Evolutionary conservation across 345 rosid species (phyloP).

Genomic region (Arabidopsis suecica): DNA sequence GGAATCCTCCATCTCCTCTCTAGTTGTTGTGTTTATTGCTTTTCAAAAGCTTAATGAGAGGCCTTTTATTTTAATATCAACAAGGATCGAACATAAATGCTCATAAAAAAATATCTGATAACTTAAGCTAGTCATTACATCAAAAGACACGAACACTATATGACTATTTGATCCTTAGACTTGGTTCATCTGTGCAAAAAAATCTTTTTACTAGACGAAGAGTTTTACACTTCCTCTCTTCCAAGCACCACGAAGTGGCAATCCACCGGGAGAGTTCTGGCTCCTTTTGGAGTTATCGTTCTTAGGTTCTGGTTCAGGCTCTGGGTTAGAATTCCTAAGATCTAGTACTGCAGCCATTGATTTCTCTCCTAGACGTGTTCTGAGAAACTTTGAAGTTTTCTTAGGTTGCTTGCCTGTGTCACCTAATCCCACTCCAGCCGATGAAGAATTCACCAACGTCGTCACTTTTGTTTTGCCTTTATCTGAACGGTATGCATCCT

Average conservation of each 20-base stretch:
- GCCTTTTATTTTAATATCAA: too few relatives aligned
- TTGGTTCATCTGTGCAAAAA: not conserved
- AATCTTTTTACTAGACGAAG: constrained; percentile 43
- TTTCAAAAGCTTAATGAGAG: too few relatives aligned
- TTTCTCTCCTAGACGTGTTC: constrained; percentile 76
- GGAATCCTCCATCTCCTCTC: not conserved
- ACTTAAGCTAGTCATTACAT: constrained; percentile 1
- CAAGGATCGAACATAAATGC: too few relatives aligned
- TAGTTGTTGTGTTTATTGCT: not conserved
- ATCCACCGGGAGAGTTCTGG: constrained; percentile 43
- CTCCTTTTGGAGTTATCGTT: constrained; percentile 37
- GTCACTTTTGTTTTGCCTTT: constrained; percentile 58
- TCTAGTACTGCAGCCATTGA: constrained; percentile 61
- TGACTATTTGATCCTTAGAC: not conserved
- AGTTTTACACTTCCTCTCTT: constrained; percentile 68
- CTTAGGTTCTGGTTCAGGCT: constrained; percentile 49
- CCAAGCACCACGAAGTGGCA: constrained; percentile 76
- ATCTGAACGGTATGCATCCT: constrained; percentile 60
- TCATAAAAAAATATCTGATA: too few relatives aligned
- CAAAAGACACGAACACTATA: not conserved
- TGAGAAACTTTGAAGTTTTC: constrained; percentile 76
- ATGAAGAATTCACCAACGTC: constrained; percentile 29
- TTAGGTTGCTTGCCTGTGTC: constrained; percentile 60
- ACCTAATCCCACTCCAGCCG: constrained; percentile 47
- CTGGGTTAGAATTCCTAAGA: constrained; percentile 48